A percentile compares a stretch with the other conserved stretches of the same genome.
Evolutionary conservation across 768 basidiomycete genomes (phyloP).

Genomic region (Podaxis carcinomalis): DNA sequence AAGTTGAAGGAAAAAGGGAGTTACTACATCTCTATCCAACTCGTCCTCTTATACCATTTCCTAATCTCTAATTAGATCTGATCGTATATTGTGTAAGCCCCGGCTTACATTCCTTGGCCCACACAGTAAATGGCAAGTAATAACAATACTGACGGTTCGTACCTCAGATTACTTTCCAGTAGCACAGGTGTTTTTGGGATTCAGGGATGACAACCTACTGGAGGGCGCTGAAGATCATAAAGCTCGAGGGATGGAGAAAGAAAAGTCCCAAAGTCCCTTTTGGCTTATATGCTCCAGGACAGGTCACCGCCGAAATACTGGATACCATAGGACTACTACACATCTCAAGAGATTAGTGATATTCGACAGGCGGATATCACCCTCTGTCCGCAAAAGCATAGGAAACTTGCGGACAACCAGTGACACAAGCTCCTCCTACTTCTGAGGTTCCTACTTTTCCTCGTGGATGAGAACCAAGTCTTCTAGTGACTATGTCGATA

Average conservation of each 20-base stretch:
- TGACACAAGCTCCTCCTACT: background rate
- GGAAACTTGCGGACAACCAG: background rate
- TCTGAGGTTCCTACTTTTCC: background rate
- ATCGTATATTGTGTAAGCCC: too few species aligned
- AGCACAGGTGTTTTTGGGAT: background rate
- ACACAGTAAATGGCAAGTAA: constrained; percentile 34
- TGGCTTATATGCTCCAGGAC: background rate
- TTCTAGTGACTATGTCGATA: background rate
- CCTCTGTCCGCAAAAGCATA: background rate
- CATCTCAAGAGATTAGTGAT: background rate
- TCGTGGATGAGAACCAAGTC: background rate
- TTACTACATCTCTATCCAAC: too few species aligned
- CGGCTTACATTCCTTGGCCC: constrained; percentile 26
- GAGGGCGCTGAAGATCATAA: background rate
- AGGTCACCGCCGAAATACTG: background rate
- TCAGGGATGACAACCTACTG: background rate
- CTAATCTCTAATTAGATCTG: too few species aligned
- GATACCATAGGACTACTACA: background rate
- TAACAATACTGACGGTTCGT: background rate
- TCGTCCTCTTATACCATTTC: too few species aligned
- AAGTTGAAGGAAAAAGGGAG: too few species aligned
- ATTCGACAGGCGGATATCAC: background rate
- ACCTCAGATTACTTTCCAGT: background rate
- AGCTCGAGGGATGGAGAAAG: background rate
- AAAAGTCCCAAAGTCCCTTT: too few species aligned